Evolutionary conservation across 352 stramenopile genomes (phyloP).

Genomic region (Thraustotheca clavata): DNA sequence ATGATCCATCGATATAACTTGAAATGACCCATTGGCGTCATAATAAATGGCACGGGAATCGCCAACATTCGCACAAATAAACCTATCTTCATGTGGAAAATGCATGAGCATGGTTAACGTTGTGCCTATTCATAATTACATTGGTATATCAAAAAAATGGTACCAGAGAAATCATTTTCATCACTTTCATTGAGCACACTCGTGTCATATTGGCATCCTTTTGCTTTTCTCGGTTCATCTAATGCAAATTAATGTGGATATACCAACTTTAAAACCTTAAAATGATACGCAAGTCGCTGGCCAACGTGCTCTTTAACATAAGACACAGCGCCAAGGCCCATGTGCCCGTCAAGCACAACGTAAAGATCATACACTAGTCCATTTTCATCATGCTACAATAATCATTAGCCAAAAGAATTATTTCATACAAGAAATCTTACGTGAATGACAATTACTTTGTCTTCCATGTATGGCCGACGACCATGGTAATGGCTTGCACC

Average conservation of each 20-base stretch:
- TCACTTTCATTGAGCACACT: constrained; percentile 19
- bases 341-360: constrained; percentile 93
- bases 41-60: constrained; percentile 76
- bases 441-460: constrained; percentile 34
- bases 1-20: constrained; percentile 32
- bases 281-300: constrained; percentile 23
- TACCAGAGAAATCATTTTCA: constrained; percentile 54
- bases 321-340: constrained; percentile 81
- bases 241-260: constrained; percentile 37
- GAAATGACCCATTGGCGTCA: neutral
- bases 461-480: constrained; percentile 91
- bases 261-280: constrained; percentile 14
- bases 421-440: neutral
- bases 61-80: constrained; percentile 74
- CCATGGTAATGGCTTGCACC: constrained; percentile 80
- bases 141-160: no score
- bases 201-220: neutral
- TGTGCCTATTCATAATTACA: no score
- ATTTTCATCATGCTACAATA: constrained; percentile 29
- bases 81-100: constrained; percentile 38
- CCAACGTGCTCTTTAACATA: constrained; percentile 57
- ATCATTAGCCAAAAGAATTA: neutral
- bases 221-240: constrained; percentile 15
- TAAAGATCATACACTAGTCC: constrained; percentile 75
- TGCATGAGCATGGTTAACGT: constrained; percentile 71